Conservation (phyloP, 768 basidiomycete species). For the Dictyophora rubrovolvata region DNA sequence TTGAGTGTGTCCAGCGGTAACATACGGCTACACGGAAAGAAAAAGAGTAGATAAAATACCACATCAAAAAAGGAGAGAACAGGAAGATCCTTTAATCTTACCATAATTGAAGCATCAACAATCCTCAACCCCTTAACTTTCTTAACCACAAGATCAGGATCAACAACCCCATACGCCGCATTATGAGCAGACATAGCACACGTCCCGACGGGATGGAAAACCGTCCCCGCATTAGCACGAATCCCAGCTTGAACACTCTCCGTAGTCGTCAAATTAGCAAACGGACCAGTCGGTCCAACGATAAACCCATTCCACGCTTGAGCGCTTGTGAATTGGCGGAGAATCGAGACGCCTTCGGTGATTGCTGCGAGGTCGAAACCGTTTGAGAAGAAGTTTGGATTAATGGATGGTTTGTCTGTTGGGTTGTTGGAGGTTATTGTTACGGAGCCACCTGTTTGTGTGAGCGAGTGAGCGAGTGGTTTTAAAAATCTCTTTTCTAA, state of each 20-base stretch:
- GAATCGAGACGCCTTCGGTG: constrained; percentile 11
- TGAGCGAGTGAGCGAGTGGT: neutral
- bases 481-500: neutral
- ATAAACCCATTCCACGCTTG: constrained; percentile 12
- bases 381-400: constrained; percentile 18
- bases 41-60: neutral
- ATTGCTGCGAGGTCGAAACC: constrained; percentile 21
- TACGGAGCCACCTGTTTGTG: constrained; percentile 17
- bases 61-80: constrained; percentile 10
- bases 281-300: constrained; percentile 7
- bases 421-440: constrained; percentile 17
- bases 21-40: constrained; percentile 12
- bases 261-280: constrained; percentile 17
- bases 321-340: constrained; percentile 7
- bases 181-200: constrained; percentile 31
- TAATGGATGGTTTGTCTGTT: constrained; percentile 18
- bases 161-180: constrained; percentile 30
- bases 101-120: constrained; percentile 17
- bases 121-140: constrained; percentile 33
- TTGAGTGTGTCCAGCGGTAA: constrained; percentile 14
- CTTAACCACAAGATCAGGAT: constrained; percentile 31
- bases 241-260: constrained; percentile 14
- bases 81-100: constrained; percentile 10
- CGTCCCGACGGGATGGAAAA: constrained; percentile 24
- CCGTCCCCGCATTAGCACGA: constrained; percentile 12